Evolutionary conservation across 148 eudicot genomes (phyloP), one percentile per base, ranked within the genome.

Genomic region (Drosera capensis): DNA sequence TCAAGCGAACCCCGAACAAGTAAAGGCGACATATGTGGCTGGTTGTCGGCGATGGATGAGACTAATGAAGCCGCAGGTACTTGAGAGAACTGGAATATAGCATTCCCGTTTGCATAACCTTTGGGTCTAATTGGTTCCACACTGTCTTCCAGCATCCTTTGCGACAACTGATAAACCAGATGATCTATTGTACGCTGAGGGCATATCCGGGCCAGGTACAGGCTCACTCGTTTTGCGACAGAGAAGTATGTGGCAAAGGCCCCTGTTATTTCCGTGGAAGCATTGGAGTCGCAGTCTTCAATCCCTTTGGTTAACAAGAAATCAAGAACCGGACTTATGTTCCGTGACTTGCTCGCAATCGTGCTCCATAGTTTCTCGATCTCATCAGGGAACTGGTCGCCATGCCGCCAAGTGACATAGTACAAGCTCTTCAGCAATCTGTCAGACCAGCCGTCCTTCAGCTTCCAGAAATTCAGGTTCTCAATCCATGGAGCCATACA

Each of bases 401-500:
- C 99, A 39, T 90, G 99, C 29, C 95, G 71, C 99, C 82, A 73
- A n/a, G 99, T 90, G 44, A 90, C 99, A 54, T 90, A 90, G 47
- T 90, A 90, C 52, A 90, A 73, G 49, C 93, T 84, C 49, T 90
- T 90, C 57, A 90, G 56, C 57, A 90, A 58, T 54, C 99, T 75
- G 26, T 85, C 95, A 28, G 94, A 80, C 99, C 99, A 90, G n/a
- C 99, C 95, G 51, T 90, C 95, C 71, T 85, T 85, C 20, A 80
- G 73, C 65, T 80, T 90, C 99, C 95, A 85, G 61, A 90, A 90
- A 60, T 90, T 85, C 23, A 90, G 86, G 51, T 81, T 90, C 65
- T 90, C 99, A 52, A 90, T 90, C 99, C 99, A 90, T 24, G 99
- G 99, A 53, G 99, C 99, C 99, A 90, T 90, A 71, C 99, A 90